Conservation (phyloP, 805 yeast genomes). For the Teunomyces tritomae region DNA sequence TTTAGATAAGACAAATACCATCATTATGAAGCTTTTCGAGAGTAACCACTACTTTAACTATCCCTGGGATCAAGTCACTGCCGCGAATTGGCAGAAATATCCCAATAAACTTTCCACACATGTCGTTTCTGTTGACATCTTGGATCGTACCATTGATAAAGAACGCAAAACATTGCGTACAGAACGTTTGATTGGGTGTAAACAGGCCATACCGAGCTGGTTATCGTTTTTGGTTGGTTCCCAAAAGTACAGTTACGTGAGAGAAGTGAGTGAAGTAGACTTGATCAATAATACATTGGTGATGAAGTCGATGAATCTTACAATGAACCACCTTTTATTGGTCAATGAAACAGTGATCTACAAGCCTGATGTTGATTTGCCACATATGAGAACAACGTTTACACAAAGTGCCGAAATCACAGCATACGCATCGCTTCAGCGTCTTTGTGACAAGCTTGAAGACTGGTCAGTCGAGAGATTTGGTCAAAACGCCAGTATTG, state of each 20-base stretch:
- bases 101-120: constrained; percentile 94
- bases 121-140: constrained; percentile 88
- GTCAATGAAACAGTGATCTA: constrained; percentile 89
- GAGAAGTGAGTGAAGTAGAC: constrained; percentile 88
- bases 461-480: constrained; percentile 91
- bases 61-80: constrained; percentile 92
- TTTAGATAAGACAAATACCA: neutral
- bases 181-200: constrained; percentile 85
- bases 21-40: constrained; percentile 73
- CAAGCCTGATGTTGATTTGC: constrained; percentile 59
- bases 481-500: constrained; percentile 80
- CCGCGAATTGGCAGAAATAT: constrained; percentile 95
- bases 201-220: constrained; percentile 87
- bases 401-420: constrained; percentile 84
- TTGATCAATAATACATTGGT: constrained; percentile 58
- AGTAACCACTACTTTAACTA: constrained; percentile 70
- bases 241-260: constrained; percentile 68
- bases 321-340: constrained; percentile 69
- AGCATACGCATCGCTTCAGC: constrained; percentile 70
- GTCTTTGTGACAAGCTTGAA: constrained; percentile 78
- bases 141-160: constrained; percentile 65
- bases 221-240: constrained; percentile 70
- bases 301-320: constrained; percentile 83
- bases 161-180: constrained; percentile 53
- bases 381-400: constrained; percentile 56